A percentile compares a stretch with the other conserved stretches of the same genome.
These are phyloP conservation scores for Fusarium metavorans DNA, from an alignment of 2,329 filamentous ascomycete species.

Conservation along the genomic window DNA sequence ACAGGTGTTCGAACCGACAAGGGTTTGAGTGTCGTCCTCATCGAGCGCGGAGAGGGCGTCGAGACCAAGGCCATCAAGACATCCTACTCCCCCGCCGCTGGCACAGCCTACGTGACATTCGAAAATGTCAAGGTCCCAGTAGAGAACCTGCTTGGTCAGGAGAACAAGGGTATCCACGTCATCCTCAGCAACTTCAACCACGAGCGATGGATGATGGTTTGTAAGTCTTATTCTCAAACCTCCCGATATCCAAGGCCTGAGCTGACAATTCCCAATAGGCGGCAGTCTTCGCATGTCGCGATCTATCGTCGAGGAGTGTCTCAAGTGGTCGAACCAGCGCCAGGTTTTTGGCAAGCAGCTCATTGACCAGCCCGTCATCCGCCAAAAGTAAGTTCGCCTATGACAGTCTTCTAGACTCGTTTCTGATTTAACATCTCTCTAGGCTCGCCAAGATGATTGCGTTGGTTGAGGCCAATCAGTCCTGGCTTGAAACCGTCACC, in stretches of 20 bases:
- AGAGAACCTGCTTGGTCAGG: constrained; percentile 80
- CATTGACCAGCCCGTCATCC: constrained; percentile 85
- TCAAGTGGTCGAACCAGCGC: constrained; percentile 91
- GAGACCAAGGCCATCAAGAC: constrained; percentile 85
- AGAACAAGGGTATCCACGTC: constrained; percentile 87
- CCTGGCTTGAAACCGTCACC: constrained; percentile 86
- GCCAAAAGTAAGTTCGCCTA: constrained; percentile 71
- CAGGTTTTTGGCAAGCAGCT: constrained; percentile 86
- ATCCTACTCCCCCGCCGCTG: constrained; percentile 82
- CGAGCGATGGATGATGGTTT: constrained; percentile 82
- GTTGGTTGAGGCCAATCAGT: constrained; percentile 82
- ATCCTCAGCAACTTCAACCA: constrained; percentile 92
- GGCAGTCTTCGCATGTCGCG: constrained; percentile 74
- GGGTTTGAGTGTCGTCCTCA: constrained; percentile 81
- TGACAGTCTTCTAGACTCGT: not conserved
- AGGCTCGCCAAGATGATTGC: constrained; percentile 89
- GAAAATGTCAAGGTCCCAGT: constrained; percentile 89
- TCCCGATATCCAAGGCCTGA: not conserved
- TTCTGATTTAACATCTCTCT: constrained; percentile 1
- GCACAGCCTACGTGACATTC: constrained; percentile 83
- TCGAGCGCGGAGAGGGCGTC: constrained; percentile 79
- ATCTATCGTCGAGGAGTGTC: constrained; percentile 81
- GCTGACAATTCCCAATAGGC: constrained; percentile 46
- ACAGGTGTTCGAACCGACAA: constrained; percentile 83
- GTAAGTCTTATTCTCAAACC: constrained; percentile 52